Conservation (phyloP, 176 grass and related monocot genomes). For the Puccinellia tenuiflora region DNA sequence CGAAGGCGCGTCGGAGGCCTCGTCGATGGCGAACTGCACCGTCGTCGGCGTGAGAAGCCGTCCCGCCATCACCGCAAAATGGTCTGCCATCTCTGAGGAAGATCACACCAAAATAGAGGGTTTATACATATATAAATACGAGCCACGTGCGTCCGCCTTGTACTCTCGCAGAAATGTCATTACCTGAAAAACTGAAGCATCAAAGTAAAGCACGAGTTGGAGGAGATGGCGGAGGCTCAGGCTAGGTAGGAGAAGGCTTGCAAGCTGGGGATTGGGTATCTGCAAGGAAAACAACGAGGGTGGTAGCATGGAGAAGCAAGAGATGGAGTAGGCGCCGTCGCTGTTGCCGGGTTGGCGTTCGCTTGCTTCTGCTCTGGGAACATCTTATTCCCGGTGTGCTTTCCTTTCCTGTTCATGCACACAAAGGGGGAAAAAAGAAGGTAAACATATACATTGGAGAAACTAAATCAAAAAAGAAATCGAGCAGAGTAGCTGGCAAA, state of each 20-base stretch:
- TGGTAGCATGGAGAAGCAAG: slow-evolving; percentile 34
- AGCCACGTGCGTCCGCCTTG: too few species aligned
- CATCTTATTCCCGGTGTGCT: background rate
- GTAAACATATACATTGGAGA: background rate
- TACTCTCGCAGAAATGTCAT: too few species aligned
- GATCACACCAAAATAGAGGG: background rate
- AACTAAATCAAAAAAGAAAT: background rate
- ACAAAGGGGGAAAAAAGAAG: background rate
- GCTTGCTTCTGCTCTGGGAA: slow-evolving; percentile 24
- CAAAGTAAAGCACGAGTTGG: background rate
- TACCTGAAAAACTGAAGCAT: too few species aligned
- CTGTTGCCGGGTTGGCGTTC: background rate
- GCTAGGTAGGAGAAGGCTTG: slow-evolving; percentile 49
- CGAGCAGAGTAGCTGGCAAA: background rate
- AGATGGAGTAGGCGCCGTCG: slow-evolving; percentile 38
- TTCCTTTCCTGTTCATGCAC: slow-evolving; percentile 12
- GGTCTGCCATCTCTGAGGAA: slow-evolving; percentile 43
- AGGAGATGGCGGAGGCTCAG: background rate
- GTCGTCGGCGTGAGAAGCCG: slow-evolving; percentile 55
- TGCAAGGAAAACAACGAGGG: slow-evolving; percentile 22
- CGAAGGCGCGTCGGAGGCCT: slow-evolving; percentile 10
- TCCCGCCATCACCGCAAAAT: slow-evolving; percentile 58
- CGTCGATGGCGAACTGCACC: slow-evolving; percentile 43
- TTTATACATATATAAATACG: too few species aligned
- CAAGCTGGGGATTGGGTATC: slow-evolving; percentile 40